phyloP scores from a whole-genome alignment of 768 basidiomycete genomes.

The Suillus luteus region DNA sequence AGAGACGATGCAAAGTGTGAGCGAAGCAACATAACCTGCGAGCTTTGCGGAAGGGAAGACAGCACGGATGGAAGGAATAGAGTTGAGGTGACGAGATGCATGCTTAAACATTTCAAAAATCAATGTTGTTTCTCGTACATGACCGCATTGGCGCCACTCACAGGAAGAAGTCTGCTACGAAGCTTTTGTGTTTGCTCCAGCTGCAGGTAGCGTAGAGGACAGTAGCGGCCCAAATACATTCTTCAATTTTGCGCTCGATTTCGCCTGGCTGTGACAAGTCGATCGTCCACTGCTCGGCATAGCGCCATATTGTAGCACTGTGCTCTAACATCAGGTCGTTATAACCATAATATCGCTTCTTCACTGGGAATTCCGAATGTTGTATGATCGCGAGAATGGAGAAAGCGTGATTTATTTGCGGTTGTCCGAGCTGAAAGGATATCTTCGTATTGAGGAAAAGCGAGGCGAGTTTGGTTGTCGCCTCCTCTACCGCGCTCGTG shows the following conservation, averaged over 20 bases:
- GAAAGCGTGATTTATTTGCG: slow-evolving; percentile 37
- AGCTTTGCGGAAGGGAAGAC: slow-evolving; percentile 16
- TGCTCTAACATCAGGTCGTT: background rate
- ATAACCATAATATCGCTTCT: slow-evolving; percentile 27
- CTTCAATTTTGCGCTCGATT: slow-evolving; percentile 58
- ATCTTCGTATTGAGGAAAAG: slow-evolving; percentile 11
- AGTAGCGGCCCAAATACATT: slow-evolving; percentile 57
- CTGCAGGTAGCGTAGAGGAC: slow-evolving; percentile 61
- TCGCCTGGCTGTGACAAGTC: slow-evolving; percentile 37
- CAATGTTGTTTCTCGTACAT: background rate
- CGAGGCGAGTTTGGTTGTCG: slow-evolving; percentile 13
- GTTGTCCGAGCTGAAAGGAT: slow-evolving; percentile 5
- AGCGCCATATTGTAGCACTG: slow-evolving; percentile 10
- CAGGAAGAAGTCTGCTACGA: slow-evolving; percentile 48
- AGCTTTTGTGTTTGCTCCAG: slow-evolving; percentile 54
- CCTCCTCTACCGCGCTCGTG: slow-evolving; percentile 1
- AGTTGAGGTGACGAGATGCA: slow-evolving; percentile 33
- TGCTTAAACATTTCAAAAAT: slow-evolving; percentile 14
- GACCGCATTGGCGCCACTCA: slow-evolving; percentile 25
- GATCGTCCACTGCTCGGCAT: slow-evolving; percentile 45
- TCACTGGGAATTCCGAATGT: slow-evolving; percentile 38
- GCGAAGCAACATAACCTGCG: slow-evolving; percentile 31
- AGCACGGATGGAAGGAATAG: slow-evolving; percentile 31
- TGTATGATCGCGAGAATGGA: slow-evolving; percentile 53
- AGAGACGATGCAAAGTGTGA: slow-evolving; percentile 28